Percentiles rank a stretch among this genome's conserved stretches.
These are phyloP conservation scores for Acanthamoeba triangularis DNA, from an alignment of 208 protist species.

Conservation along the genomic window DNA sequence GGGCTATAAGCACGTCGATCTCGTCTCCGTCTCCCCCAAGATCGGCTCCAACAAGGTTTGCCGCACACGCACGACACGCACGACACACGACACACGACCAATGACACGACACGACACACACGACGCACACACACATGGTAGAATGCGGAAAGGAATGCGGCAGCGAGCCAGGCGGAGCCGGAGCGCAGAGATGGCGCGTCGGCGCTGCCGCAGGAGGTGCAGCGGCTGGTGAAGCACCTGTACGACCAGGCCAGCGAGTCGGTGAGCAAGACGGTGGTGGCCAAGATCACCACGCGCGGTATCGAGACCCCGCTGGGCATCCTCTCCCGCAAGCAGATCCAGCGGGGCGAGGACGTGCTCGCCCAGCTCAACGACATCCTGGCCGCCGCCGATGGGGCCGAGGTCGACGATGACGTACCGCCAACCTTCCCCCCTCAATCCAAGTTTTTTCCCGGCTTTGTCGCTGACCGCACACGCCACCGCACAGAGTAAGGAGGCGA, in stretches of 20 bases:
- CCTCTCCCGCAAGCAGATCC: conserved; percentile 67
- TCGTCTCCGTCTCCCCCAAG: conserved; percentile 53
- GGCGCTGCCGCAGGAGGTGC: background rate
- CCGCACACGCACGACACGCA: background rate
- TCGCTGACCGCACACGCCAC: background rate
- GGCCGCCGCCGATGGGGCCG: background rate
- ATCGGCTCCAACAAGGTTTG: conserved; percentile 34
- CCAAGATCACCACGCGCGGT: conserved; percentile 69
- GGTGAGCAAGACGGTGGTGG: conserved; percentile 50
- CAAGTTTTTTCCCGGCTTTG: too few relatives aligned
- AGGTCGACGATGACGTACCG: background rate
- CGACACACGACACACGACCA: background rate
- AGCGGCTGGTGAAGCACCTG: conserved; percentile 24
- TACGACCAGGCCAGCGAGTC: conserved; percentile 54
- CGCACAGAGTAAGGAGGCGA: background rate
- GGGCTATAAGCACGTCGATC: conserved; percentile 52
- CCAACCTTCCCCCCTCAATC: too few relatives aligned
- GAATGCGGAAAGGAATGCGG: conserved; percentile 23
- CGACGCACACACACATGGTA: background rate
- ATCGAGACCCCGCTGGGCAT: conserved; percentile 80
- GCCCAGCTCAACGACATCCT: background rate
- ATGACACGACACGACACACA: background rate
- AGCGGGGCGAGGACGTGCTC: conserved; percentile 63
- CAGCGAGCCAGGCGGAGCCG: background rate
- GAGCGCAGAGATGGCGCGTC: background rate